A percentile compares a stretch with the other conserved stretches of the same genome.
Conservation (phyloP, 2,329 filamentous ascomycete genomes). For the Stemphylium beticola region DNA sequence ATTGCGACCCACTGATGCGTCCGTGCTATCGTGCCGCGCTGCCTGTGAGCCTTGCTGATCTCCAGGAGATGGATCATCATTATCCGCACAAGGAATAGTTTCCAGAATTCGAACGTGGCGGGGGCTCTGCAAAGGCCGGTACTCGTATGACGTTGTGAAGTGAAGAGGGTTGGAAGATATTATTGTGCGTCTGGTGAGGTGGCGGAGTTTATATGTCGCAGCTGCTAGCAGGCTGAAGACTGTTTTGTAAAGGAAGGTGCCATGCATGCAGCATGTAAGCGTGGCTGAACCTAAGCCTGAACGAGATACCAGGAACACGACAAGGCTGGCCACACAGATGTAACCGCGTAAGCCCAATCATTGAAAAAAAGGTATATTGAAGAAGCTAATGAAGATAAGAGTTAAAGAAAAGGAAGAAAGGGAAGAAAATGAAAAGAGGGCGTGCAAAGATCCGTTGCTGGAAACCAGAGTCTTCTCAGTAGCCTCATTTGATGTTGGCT, state of each 20-base stretch:
- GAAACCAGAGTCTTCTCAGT: conserved; percentile 14
- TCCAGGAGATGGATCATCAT: background rate
- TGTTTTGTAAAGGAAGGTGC: background rate
- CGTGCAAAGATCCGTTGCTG: background rate
- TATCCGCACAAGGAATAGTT: too few relatives aligned
- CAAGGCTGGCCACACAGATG: background rate
- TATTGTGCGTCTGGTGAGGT: background rate
- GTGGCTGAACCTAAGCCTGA: background rate
- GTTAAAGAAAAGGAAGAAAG: background rate
- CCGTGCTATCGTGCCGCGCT: background rate
- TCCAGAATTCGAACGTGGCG: conserved; percentile 11
- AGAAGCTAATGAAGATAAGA: background rate
- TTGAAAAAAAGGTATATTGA: background rate
- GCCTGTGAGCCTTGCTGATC: background rate
- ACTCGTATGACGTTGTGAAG: conserved; percentile 14
- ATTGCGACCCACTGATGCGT: background rate
- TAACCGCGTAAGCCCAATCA: background rate
- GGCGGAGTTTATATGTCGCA: background rate
- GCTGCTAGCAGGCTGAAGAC: background rate
- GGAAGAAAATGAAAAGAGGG: background rate
- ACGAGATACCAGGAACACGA: background rate
- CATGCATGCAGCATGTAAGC: background rate
- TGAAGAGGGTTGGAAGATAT: background rate
- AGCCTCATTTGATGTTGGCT: conserved; percentile 17
- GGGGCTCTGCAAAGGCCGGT: conserved; percentile 3